Evolutionary conservation across 139 green algal species (phyloP).

Genomic region (Chlorella sp.): DNA sequence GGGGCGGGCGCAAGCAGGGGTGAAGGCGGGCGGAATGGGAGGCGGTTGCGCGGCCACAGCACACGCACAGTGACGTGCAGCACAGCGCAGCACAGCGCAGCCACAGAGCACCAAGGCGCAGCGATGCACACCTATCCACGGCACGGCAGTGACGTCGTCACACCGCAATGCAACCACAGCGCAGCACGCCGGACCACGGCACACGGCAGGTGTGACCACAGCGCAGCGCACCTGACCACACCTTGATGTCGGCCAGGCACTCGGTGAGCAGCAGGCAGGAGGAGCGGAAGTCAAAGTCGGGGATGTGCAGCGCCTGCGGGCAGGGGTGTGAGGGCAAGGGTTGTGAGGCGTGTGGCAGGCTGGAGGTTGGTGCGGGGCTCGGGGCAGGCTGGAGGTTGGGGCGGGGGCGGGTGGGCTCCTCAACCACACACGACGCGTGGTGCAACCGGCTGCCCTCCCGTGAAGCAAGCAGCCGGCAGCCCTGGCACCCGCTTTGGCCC

Average conservation of each 20-base stretch:
- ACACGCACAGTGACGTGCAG: no score
- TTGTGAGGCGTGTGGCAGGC: not conserved
- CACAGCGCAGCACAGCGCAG: no score
- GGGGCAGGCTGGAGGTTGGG: no score
- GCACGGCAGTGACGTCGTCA: not conserved
- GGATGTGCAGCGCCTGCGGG: conserved; percentile 51
- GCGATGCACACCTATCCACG: no score
- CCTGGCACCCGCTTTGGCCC: not conserved
- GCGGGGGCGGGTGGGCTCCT: no score
- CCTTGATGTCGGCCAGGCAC: conserved; percentile 39
- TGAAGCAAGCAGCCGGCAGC: not conserved
- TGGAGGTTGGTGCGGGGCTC: not conserved
- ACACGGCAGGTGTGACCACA: not conserved
- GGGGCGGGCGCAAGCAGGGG: not conserved
- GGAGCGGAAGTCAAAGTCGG: conserved; percentile 50
- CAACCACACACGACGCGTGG: not conserved
- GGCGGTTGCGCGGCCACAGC: not conserved
- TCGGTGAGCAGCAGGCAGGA: conserved; percentile 35
- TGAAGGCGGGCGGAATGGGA: not conserved
- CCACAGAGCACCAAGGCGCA: no score
- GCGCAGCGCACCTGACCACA: conserved; percentile 9
- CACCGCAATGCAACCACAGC: not conserved
- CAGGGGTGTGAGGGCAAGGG: not conserved
- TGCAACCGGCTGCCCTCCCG: not conserved
- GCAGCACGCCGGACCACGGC: not conserved